Conservation (phyloP, 805 yeast genomes). For the Zygosaccharomyces lentus region DNA sequence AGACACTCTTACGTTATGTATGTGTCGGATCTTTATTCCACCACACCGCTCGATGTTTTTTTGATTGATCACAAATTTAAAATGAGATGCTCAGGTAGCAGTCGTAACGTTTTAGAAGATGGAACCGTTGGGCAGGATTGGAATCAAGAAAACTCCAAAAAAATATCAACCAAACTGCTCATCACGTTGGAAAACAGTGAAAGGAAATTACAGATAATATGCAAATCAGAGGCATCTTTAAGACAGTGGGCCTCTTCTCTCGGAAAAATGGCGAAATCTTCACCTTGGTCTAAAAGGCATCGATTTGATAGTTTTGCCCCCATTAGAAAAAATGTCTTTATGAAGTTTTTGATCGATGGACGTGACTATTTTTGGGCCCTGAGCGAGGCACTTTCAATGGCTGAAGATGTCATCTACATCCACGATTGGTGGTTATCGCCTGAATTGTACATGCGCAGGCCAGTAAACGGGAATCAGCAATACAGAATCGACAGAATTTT, state of each 20-base stretch:
- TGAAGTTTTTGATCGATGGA: slow-evolving; percentile 96
- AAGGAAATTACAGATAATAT: slow-evolving; percentile 68
- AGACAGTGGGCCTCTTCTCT: slow-evolving; percentile 74
- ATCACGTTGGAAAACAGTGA: slow-evolving; percentile 68
- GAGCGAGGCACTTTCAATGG: slow-evolving; percentile 87
- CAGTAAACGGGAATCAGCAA: slow-evolving; percentile 91
- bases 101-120: slow-evolving; percentile 23
- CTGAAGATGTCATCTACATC: slow-evolving; percentile 85
- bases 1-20: slow-evolving; percentile 80
- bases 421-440: slow-evolving; percentile 99
- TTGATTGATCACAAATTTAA: slow-evolving; percentile 76
- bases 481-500: slow-evolving; percentile 87
- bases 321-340: slow-evolving; percentile 73
- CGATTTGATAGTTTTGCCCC: slow-evolving; percentile 94
- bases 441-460: slow-evolving; percentile 86
- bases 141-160: slow-evolving; percentile 31
- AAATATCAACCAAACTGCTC: slow-evolving; percentile 50
- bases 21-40: slow-evolving; percentile 79
- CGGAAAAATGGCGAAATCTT: slow-evolving; percentile 57
- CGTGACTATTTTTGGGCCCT: slow-evolving; percentile 97
- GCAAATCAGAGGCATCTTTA: slow-evolving; percentile 60
- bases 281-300: slow-evolving; percentile 69
- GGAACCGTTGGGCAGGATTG: slow-evolving; percentile 26
- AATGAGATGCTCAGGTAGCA: slow-evolving; percentile 44
- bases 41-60: slow-evolving; percentile 88